These are phyloP conservation scores for Kodamaea restingae DNA, from an alignment of 805 yeast species.

Conservation along the genomic window DNA sequence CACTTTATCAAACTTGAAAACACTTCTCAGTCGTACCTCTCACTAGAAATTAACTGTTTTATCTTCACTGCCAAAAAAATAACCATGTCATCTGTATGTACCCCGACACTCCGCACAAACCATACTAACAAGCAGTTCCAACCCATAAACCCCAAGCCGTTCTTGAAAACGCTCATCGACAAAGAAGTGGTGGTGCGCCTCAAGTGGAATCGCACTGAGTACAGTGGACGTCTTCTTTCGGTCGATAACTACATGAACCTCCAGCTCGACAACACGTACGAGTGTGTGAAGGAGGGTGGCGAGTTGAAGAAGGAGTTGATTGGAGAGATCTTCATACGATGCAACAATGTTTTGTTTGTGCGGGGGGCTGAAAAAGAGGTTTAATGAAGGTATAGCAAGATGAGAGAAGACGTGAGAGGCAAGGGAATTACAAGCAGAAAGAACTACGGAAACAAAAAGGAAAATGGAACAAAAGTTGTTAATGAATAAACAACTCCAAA, in stretches of 20 bases:
- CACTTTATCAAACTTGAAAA: too few species aligned
- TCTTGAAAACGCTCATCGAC: slow-evolving; percentile 69
- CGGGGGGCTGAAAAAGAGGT: slow-evolving; percentile 11
- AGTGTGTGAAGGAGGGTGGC: slow-evolving; percentile 43
- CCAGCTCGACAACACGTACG: slow-evolving; percentile 57
- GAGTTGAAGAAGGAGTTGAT: slow-evolving; percentile 21
- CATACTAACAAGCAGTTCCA: slow-evolving; percentile 5
- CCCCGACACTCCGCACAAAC: not conserved
- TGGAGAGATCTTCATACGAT: slow-evolving; percentile 27
- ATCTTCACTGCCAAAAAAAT: too few species aligned
- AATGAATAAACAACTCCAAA: too few species aligned
- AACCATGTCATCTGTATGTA: slow-evolving; percentile 3
- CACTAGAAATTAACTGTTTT: too few species aligned
- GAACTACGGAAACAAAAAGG: not conserved
- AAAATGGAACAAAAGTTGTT: too few species aligned
- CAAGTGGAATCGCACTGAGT: slow-evolving; percentile 89
- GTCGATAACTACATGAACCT: slow-evolving; percentile 92
- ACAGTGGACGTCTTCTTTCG: slow-evolving; percentile 70
- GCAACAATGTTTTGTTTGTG: slow-evolving; percentile 26
- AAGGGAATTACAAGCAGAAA: not conserved
- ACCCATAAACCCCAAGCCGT: slow-evolving; percentile 90
- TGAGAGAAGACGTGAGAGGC: too few species aligned
- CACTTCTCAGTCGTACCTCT: too few species aligned
- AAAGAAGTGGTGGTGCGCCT: slow-evolving; percentile 70
- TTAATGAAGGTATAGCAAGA: not conserved